These are phyloP conservation scores for Ramularia collo-cygni DNA, from an alignment of 2,329 filamentous ascomycete species.

Conservation along the genomic window DNA sequence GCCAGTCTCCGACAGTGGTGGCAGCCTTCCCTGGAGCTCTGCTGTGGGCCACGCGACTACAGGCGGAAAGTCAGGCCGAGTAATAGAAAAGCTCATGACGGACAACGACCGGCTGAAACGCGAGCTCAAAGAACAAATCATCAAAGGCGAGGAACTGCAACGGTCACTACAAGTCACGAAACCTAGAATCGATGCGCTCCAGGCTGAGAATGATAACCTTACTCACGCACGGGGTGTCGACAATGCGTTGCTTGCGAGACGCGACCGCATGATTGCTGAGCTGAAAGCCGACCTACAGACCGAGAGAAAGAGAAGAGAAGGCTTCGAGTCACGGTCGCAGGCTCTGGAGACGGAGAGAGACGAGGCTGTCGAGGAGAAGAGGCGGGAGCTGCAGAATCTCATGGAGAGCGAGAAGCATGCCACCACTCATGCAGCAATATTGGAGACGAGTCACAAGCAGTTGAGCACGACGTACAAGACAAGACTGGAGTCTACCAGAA, in stretches of 20 bases:
- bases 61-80: constrained; percentile 63
- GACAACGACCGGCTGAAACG: constrained; percentile 73
- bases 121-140: constrained; percentile 45
- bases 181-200: constrained; percentile 63
- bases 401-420: constrained; percentile 44
- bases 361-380: constrained; percentile 52
- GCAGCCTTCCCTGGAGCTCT: constrained; percentile 50
- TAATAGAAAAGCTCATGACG: constrained; percentile 74
- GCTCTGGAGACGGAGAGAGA: constrained; percentile 59
- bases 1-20: constrained; percentile 10
- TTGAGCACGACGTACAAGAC: constrained; percentile 59
- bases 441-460: constrained; percentile 65
- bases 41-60: constrained; percentile 63
- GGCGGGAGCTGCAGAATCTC: constrained; percentile 55
- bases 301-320: constrained; percentile 56
- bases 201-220: constrained; percentile 62
- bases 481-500: constrained; percentile 33
- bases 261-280: constrained; percentile 67
- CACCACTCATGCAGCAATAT: constrained; percentile 56
- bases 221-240: constrained; percentile 65
- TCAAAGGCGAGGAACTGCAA: constrained; percentile 60
- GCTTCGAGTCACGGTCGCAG: constrained; percentile 54
- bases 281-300: constrained; percentile 57
- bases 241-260: constrained; percentile 61
- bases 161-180: constrained; percentile 61